These are phyloP conservation scores for Penicillium alfredii DNA, from an alignment of 495 filamentous ascomycete genomes.

Conservation along the genomic window DNA sequence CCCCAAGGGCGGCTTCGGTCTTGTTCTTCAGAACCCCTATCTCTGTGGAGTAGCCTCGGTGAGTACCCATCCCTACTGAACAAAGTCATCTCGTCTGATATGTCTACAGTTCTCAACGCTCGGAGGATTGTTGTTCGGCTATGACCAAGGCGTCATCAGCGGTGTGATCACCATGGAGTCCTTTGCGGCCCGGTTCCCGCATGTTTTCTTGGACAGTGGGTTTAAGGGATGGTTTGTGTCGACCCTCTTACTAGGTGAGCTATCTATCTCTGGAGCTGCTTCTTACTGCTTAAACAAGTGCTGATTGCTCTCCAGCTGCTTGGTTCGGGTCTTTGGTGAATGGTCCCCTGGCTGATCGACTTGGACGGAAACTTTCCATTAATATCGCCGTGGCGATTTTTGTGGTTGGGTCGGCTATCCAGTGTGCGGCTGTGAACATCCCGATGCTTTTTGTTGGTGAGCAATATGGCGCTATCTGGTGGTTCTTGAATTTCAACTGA, in stretches of 20 bases:
- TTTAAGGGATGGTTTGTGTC: conserved; percentile 74
- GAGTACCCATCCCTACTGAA: conserved; percentile 6
- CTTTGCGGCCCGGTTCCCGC: conserved; percentile 52
- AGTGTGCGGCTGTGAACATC: conserved; percentile 50
- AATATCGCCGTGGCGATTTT: conserved; percentile 68
- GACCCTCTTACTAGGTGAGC: conserved; percentile 66
- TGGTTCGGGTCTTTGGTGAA: conserved; percentile 74
- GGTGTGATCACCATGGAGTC: conserved; percentile 43
- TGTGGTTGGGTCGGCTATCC: conserved; percentile 69
- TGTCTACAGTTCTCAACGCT: conserved; percentile 40
- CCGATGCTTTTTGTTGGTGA: conserved; percentile 62
- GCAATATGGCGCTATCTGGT: background rate
- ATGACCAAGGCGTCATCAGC: conserved; percentile 35
- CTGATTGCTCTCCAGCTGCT: conserved; percentile 52
- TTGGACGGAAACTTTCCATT: conserved; percentile 70
- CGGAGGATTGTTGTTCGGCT: conserved; percentile 52
- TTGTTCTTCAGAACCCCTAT: conserved; percentile 35
- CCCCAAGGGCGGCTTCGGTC: conserved; percentile 25
- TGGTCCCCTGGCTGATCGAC: conserved; percentile 66
- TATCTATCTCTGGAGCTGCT: background rate
- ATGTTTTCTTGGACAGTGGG: conserved; percentile 54
- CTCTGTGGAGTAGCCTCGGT: conserved; percentile 39
- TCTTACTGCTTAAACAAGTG: too few relatives aligned
- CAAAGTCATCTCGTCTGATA: background rate
- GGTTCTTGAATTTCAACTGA: background rate